phyloP scores from a whole-genome alignment of 2,329 filamentous ascomycete genomes.

The Epichloe sibirici region DNA sequence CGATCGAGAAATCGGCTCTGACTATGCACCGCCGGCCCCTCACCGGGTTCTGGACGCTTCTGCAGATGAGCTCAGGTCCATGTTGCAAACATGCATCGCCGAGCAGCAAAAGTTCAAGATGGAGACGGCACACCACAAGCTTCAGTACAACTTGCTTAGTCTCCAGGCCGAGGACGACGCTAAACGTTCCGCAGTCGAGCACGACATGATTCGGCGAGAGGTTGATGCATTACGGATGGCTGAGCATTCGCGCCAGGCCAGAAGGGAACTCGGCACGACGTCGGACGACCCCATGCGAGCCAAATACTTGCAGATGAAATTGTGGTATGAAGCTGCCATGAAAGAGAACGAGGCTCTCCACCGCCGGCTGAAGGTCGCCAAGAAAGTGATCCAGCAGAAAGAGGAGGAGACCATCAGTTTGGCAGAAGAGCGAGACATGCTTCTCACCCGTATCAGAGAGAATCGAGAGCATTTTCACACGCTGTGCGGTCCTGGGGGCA shows the following conservation, averaged over 20 bases:
- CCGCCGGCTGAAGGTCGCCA: slow-evolving; percentile 57
- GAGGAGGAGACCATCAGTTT: slow-evolving; percentile 60
- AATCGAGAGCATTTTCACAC: slow-evolving; percentile 78
- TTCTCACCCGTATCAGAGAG: slow-evolving; percentile 75
- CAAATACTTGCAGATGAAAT: slow-evolving; percentile 50
- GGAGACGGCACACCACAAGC: slow-evolving; percentile 77
- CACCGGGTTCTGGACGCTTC: slow-evolving; percentile 41
- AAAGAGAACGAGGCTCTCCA: slow-evolving; percentile 53
- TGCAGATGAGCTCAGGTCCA: slow-evolving; percentile 41
- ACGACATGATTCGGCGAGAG: slow-evolving; percentile 81
- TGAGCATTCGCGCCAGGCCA: slow-evolving; percentile 54
- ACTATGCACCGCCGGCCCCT: slow-evolving; percentile 34
- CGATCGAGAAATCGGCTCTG: slow-evolving; percentile 19
- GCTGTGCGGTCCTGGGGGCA: slow-evolving; percentile 62
- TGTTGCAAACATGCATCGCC: slow-evolving; percentile 41
- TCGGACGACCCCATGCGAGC: slow-evolving; percentile 42
- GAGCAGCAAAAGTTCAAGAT: slow-evolving; percentile 57
- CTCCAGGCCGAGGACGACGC: slow-evolving; percentile 77
- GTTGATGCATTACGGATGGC: slow-evolving; percentile 70
- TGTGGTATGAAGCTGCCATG: slow-evolving; percentile 52
- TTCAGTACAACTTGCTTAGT: slow-evolving; percentile 75
- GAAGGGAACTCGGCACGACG: slow-evolving; percentile 38
- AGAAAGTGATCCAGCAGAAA: slow-evolving; percentile 66
- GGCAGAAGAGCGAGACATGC: slow-evolving; percentile 62
- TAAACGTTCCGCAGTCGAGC: slow-evolving; percentile 79